A percentile compares a stretch with the other conserved stretches of the same genome.
These are phyloP conservation scores for Panicum miliaceum DNA, from an alignment of 176 grass and related monocot species.

Conservation along the genomic window DNA sequence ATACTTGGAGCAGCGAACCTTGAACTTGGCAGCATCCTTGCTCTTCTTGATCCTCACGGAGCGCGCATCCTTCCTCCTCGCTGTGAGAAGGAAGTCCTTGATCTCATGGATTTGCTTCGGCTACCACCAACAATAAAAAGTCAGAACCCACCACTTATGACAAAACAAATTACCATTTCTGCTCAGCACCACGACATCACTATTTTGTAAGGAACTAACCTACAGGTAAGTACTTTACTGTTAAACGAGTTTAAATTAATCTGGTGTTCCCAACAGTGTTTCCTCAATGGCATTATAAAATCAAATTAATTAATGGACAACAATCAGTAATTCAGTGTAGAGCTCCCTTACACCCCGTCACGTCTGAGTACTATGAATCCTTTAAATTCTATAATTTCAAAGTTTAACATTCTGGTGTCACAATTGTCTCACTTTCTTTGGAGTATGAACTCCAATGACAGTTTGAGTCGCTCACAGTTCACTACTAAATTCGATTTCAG, in stretches of 20 bases:
- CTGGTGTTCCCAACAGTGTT: neutral
- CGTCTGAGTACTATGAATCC: neutral
- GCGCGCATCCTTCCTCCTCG: slow-evolving; percentile 76
- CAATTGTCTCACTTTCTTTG: neutral
- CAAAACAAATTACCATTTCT: neutral
- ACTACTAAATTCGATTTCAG: neutral
- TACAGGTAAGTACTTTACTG: neutral
- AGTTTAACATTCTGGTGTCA: neutral
- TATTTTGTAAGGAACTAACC: neutral
- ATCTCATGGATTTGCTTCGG: slow-evolving; percentile 88
- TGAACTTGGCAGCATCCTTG: slow-evolving; percentile 80
- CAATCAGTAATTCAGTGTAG: neutral
- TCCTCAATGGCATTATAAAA: neutral
- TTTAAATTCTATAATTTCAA: neutral
- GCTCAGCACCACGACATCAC: neutral
- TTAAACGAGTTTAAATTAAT: neutral
- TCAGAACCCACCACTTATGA: neutral
- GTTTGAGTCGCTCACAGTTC: neutral
- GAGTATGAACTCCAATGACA: neutral
- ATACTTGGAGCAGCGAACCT: slow-evolving; percentile 80
- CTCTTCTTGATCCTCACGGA: slow-evolving; percentile 85
- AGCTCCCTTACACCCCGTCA: neutral
- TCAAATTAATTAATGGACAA: neutral
- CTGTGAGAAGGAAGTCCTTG: slow-evolving; percentile 87
- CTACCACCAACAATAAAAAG: neutral